phyloP scores from a whole-genome alignment of 495 filamentous ascomycete species.

The Penicillium egyptiacum region DNA sequence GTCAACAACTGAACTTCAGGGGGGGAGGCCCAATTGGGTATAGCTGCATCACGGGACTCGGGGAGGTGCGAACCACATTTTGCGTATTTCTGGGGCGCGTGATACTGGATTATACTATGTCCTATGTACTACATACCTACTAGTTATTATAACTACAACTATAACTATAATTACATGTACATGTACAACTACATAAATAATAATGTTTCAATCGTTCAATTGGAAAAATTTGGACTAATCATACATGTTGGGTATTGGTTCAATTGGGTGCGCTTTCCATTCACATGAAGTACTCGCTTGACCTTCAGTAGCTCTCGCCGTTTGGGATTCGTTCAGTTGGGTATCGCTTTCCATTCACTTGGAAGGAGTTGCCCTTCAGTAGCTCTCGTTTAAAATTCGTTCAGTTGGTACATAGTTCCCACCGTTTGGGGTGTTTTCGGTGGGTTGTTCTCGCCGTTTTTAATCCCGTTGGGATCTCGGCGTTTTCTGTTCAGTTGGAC shows the following conservation, averaged over 20 bases:
- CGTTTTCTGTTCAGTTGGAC: background rate
- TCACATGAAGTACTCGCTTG: background rate
- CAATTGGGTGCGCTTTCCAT: background rate
- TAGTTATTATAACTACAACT: background rate
- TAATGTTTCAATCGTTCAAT: background rate
- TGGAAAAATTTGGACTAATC: background rate
- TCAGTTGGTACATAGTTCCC: background rate
- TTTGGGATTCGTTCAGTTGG: background rate
- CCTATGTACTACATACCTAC: background rate
- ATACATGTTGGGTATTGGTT: conserved; percentile 6
- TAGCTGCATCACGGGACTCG: conserved; percentile 33
- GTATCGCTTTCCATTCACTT: too few species aligned
- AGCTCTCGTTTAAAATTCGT: background rate
- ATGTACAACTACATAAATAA: too few species aligned
- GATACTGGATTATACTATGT: background rate
- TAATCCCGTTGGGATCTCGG: background rate
- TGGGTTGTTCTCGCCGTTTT: background rate
- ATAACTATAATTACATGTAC: too few species aligned
- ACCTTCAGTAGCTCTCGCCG: background rate
- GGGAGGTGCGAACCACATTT: conserved; percentile 37
- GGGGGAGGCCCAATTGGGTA: conserved; percentile 26
- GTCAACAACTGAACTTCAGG: conserved; percentile 31
- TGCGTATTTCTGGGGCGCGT: conserved; percentile 9
- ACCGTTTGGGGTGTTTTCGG: background rate
- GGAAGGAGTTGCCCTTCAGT: background rate